Base-by-base conservation (phyloP, 1,284 basidiomycete genomes). In the Cystobasidium pallidum region DNA sequence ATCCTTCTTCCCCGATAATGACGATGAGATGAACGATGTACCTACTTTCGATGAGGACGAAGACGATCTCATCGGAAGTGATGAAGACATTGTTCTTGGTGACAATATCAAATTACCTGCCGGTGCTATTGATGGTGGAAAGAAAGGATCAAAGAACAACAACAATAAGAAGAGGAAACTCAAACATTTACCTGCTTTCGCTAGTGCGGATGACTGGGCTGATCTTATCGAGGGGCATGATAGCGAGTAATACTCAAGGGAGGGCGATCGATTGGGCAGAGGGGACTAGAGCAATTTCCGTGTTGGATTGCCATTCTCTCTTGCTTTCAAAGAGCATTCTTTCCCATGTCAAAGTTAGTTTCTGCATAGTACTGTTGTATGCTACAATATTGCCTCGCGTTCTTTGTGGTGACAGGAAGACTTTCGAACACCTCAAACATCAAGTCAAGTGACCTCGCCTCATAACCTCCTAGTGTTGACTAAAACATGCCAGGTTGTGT, bases 151-250 rank as follows among this genome's bases (percentile, higher is more conserved):
- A 75, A 83, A 81, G 77, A 86, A 84, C 78, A 88, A n/a, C n/a
- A n/a, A n/a, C n/a, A n/a, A n/a, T n/a, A n/a, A 86, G 82, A 86
- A 87, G 79, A 91, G 90, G 83, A 91, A 89, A 82, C 81, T 88
- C 80, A 85, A 85, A 76, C 84, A 86, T 49, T 79, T 93, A 77
- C 93, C 94, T 1, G 90, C 89, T 34, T 97, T 99, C 78, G 95
- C 92, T 1, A 91, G 88, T 79, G 95, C 95, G 76, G 95, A 98
- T 75, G 95, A 97, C 77, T 99, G 96, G 79, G 91, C 91, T 59
- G 90, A 87, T 81, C 85, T 98, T 84, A 94, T 98, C 75, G 93
- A 95, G 79, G 89, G 89, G 72, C 83, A 80, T 17, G 89, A 78
- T 63, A 74, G 75, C 39, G 78, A 77, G 26, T 75, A 76, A 26